Evolutionary conservation across 768 basidiomycete species (phyloP).

Genomic region (Boletus rubropictus): DNA sequence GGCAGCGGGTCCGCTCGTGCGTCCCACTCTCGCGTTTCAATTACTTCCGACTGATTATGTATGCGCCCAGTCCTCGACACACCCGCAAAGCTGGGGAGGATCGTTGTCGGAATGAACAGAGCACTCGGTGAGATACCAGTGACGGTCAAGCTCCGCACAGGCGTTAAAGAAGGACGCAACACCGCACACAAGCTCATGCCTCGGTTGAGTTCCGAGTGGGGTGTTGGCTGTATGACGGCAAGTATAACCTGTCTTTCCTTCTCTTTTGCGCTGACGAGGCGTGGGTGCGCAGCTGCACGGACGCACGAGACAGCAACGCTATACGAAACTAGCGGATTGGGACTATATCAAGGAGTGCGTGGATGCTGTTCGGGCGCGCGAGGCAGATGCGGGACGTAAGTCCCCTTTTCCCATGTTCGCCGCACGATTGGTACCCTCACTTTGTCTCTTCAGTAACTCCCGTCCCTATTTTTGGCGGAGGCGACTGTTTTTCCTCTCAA

Average conservation of each 20-base stretch:
- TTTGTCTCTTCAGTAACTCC: conserved; percentile 49
- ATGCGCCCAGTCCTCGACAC: conserved; percentile 69
- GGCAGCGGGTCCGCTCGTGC: conserved; percentile 86
- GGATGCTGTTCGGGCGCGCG: conserved; percentile 63
- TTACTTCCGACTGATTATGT: not conserved
- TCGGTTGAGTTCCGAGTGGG: conserved; percentile 53
- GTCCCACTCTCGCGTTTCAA: conserved; percentile 28
- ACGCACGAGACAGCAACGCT: conserved; percentile 90
- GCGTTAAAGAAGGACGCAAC: conserved; percentile 84
- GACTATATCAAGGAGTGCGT: conserved; percentile 87
- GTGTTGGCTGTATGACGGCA: conserved; percentile 42
- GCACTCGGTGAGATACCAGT: conserved; percentile 89
- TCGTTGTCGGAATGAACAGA: conserved; percentile 84
- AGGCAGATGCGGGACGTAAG: conserved; percentile 68
- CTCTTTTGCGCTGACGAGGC: not conserved
- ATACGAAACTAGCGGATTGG: conserved; percentile 92
- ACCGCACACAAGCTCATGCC: conserved; percentile 90
- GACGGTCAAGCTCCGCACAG: conserved; percentile 87
- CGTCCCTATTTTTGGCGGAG: conserved; percentile 95
- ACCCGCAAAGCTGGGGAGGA: conserved; percentile 76
- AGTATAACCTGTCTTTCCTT: not conserved
- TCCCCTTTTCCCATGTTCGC: conserved; percentile 8
- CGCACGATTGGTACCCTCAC: not conserved
- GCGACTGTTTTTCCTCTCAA: conserved; percentile 87
- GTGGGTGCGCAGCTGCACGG: conserved; percentile 72